A percentile compares a stretch with the other conserved stretches of the same genome.
Evolutionary conservation across 495 filamentous ascomycete genomes (phyloP).

Genomic region (Neurospora hispaniola): DNA sequence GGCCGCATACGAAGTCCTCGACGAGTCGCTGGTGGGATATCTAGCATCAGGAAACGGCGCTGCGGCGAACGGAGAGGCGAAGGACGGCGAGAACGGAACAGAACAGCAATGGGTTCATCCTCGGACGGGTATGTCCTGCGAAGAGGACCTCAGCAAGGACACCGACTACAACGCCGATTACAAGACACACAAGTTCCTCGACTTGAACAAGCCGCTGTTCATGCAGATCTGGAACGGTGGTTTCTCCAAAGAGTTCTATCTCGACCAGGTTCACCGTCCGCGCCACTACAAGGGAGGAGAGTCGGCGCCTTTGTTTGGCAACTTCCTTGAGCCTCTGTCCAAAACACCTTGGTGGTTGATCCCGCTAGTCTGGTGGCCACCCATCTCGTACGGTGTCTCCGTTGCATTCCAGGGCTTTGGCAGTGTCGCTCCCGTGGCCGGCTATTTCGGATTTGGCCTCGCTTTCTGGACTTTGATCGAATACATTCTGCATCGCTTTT

Average conservation of each 20-base stretch:
- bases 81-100: conserved; percentile 16
- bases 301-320: conserved; percentile 92
- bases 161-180: conserved; percentile 70
- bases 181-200: conserved; percentile 83
- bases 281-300: conserved; percentile 88
- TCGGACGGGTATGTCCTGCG: conserved; percentile 75
- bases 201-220: conserved; percentile 76
- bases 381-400: conserved; percentile 62
- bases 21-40: conserved; percentile 69
- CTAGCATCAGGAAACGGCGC: conserved; percentile 42
- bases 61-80: conserved; percentile 16
- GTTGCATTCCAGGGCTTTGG: conserved; percentile 48
- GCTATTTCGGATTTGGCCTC: conserved; percentile 56
- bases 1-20: conserved; percentile 85
- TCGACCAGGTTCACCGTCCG: conserved; percentile 90
- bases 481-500: conserved; percentile 78
- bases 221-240: conserved; percentile 81
- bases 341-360: conserved; percentile 91
- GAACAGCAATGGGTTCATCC: conserved; percentile 39
- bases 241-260: conserved; percentile 88
- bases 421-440: conserved; percentile 28
- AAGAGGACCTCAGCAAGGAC: conserved; percentile 75
- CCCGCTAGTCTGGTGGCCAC: conserved; percentile 78
- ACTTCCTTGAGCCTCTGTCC: conserved; percentile 90
- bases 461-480: conserved; percentile 83